Base-by-base conservation (phyloP, 345 rosid species). In the Eucalyptus caleyi region DNA sequence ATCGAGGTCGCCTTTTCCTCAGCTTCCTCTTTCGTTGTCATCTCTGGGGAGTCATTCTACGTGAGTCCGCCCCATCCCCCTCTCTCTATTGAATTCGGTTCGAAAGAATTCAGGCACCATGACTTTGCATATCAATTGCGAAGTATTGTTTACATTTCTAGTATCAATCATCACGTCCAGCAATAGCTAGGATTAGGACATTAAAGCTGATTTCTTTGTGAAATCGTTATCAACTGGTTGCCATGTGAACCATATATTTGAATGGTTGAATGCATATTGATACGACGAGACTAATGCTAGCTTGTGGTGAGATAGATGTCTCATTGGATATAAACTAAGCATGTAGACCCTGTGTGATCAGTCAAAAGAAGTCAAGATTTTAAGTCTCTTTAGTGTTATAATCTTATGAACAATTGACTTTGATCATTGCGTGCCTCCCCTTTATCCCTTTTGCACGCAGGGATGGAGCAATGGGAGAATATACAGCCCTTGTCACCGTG, bases 381-480 rank as follows among this genome's bases (percentile, higher is more conserved):
- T 21, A 11, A 77, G 47, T 11, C 47, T 11, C 30, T 40, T 5
- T 7, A 77, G 15, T 21, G 27, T 11, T 37, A 21, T 40, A 77
- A 37, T 77, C 47, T 11, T 11, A 7, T 40, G 27, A 44, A 49
- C 15, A 86, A 37, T 77, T 40, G 47, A 40, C 83, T 14, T 72
- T 19, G 15, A 77, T 37, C 83, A 40, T 77, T 11, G 47, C 11
- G 83, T 19, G 30, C 47, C 83, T 11, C 47, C 27, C 45, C 15
- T 21, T 77, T 77, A 34, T 34, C 6, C 23, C 21, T 34, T 18
- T 69, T 65, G 11, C 40, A n/a, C 21, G 37, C 40, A 65, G 90
- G 90, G 86, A 21, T 89, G 88, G 90, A 47, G 88, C 72, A 86
- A 89, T 45, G 90, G 88, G 54, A 89, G 90, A 54, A 9, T 89